phyloP scores from a whole-genome alignment of 169 alveolate genomes.

The Besnoitia besnoiti region DNA sequence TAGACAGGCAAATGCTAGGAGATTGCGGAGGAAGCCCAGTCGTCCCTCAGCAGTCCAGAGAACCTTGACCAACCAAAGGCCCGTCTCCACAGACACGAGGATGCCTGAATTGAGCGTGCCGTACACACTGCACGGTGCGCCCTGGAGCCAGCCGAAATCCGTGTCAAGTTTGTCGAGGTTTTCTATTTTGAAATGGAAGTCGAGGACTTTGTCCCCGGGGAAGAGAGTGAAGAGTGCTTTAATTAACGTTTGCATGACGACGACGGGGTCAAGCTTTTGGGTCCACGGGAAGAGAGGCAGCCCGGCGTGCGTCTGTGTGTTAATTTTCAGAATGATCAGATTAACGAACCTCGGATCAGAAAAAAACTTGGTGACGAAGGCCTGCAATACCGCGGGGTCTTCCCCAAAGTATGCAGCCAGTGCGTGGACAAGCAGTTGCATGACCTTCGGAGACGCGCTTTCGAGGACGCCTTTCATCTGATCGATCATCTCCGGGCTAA shows the following conservation, averaged over 20 bases:
- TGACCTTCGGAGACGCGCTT: background rate
- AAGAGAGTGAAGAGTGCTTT: background rate
- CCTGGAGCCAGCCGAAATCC: slow-evolving; percentile 42
- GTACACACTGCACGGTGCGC: slow-evolving; percentile 44
- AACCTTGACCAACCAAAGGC: slow-evolving; percentile 44
- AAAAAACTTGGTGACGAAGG: background rate
- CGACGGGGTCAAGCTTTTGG: background rate
- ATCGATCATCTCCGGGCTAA: slow-evolving; percentile 33
- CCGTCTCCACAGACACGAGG: slow-evolving; percentile 43
- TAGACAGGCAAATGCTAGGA: slow-evolving; percentile 48
- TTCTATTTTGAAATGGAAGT: background rate
- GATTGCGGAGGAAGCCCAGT: slow-evolving; percentile 54
- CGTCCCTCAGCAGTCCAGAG: slow-evolving; percentile 60
- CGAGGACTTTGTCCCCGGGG: background rate
- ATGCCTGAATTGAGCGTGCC: slow-evolving; percentile 29
- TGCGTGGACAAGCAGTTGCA: background rate
- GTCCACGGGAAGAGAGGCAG: background rate
- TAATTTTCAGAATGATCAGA: background rate
- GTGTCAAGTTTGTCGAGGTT: background rate
- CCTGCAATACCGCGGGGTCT: background rate
- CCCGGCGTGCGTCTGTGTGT: background rate
- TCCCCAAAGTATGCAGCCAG: background rate
- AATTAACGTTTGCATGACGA: background rate
- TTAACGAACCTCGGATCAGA: background rate
- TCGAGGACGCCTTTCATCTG: background rate